Conservation (phyloP, 352 stramenopile genomes). For the Lagenidium giganteum region DNA sequence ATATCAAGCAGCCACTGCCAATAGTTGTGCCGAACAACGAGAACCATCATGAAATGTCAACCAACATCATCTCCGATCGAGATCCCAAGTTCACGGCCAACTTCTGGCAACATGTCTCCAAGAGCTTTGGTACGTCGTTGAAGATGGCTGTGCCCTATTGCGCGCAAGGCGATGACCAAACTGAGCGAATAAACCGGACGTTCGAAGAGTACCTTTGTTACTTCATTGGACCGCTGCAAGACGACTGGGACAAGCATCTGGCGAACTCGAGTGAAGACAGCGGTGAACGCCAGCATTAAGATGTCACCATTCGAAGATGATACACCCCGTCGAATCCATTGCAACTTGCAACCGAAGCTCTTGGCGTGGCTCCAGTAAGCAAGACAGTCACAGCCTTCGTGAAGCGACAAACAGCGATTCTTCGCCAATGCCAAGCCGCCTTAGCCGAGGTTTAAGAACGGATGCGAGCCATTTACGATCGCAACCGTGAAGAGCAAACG, state of each 20-base stretch:
- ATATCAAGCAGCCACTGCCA: neutral
- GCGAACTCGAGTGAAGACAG: slow-evolving; percentile 5
- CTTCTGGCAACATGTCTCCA: slow-evolving; percentile 5
- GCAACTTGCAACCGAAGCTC: too few species aligned
- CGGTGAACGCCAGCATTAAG: neutral
- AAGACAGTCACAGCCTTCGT: neutral
- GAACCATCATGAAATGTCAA: slow-evolving; percentile 2
- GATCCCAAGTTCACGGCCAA: slow-evolving; percentile 1
- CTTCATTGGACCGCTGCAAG: neutral
- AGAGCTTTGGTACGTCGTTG: neutral
- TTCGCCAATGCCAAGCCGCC: too few species aligned
- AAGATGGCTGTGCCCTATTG: neutral
- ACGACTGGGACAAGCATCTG: slow-evolving; percentile 10
- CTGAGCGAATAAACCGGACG: slow-evolving; percentile 4
- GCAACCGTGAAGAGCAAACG: slow-evolving; percentile 6
- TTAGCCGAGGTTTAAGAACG: neutral
- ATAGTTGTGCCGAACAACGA: slow-evolving; percentile 1
- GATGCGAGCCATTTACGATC: slow-evolving; percentile 1
- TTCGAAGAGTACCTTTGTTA: slow-evolving; percentile 1
- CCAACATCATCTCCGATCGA: slow-evolving; percentile 6
- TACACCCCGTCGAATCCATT: neutral
- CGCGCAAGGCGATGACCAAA: slow-evolving; percentile 6
- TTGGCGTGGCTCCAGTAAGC: too few species aligned
- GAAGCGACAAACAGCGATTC: too few species aligned
- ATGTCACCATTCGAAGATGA: slow-evolving; percentile 9